Conservation (phyloP, 768 basidiomycete genomes). For the Pleurotus eryngii region DNA sequence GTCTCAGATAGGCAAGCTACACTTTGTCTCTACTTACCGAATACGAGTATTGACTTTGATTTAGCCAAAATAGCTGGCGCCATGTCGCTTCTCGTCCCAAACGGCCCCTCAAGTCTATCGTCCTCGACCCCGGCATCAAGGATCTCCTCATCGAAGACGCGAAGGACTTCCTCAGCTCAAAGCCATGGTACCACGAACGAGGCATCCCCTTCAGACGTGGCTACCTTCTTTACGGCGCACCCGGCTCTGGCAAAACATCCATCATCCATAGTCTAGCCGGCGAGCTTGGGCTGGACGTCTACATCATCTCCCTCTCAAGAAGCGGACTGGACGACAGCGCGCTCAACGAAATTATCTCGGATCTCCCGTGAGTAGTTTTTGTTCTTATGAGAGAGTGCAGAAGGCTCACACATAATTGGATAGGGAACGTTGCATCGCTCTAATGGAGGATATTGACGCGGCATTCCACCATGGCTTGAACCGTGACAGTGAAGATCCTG, state of each 20-base stretch:
- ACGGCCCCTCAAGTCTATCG: conserved; percentile 62
- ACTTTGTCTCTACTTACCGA: not conserved
- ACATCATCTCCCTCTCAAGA: conserved; percentile 66
- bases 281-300: conserved; percentile 73
- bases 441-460: conserved; percentile 86
- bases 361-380: conserved; percentile 43
- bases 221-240: conserved; percentile 73
- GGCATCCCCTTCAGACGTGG: conserved; percentile 83
- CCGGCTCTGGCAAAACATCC: conserved; percentile 78
- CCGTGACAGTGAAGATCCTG: conserved; percentile 26
- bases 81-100: conserved; percentile 57
- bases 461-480: conserved; percentile 53
- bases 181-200: conserved; percentile 69
- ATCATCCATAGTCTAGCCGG: conserved; percentile 76
- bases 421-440: conserved; percentile 56
- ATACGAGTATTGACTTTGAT: not conserved
- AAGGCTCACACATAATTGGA: too few species aligned
- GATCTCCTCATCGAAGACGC: conserved; percentile 67
- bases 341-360: conserved; percentile 55
- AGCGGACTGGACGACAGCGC: conserved; percentile 58
- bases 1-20: conserved; percentile 38
- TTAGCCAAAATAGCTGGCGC: conserved; percentile 43
- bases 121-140: conserved; percentile 67
- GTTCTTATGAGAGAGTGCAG: too few species aligned
- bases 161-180: conserved; percentile 64